Evolutionary conservation across 805 yeast genomes (phyloP).

Genomic region (Grigorovia humatica): DNA sequence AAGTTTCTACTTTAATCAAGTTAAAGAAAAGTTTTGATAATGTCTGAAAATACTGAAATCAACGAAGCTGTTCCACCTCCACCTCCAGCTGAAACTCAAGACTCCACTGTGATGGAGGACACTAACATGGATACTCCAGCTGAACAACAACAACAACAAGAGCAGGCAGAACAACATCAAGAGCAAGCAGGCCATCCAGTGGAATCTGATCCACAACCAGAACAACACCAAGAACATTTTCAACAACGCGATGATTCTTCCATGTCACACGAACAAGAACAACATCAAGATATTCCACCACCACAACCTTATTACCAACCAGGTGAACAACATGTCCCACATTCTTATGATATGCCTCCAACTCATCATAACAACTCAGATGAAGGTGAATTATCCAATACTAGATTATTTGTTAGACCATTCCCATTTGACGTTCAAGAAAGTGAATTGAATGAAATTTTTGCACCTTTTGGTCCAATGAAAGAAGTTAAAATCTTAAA

Average conservation of each 20-base stretch:
- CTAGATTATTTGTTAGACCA: slow-evolving; percentile 52
- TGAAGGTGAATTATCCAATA: slow-evolving; percentile 32
- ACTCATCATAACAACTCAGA: slow-evolving; percentile 9
- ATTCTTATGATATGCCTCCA: slow-evolving; percentile 6
- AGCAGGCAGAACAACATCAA: neutral
- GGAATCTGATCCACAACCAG: neutral
- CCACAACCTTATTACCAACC: slow-evolving; percentile 11
- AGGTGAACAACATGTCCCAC: slow-evolving; percentile 11
- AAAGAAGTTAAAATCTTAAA: slow-evolving; percentile 60
- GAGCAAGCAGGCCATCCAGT: neutral
- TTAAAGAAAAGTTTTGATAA: neutral
- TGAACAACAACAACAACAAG: neutral
- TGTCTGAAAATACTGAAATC: slow-evolving; percentile 1
- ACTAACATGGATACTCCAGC: neutral
- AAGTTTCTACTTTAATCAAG: neutral
- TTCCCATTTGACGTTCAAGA: slow-evolving; percentile 43
- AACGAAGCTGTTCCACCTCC: slow-evolving; percentile 1
- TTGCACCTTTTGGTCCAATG: slow-evolving; percentile 55
- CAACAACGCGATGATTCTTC: slow-evolving; percentile 3
- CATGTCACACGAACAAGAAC: slow-evolving; percentile 5
- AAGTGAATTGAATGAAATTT: slow-evolving; percentile 60
- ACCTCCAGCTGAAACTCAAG: slow-evolving; percentile 1
- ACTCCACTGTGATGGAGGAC: neutral
- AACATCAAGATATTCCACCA: slow-evolving; percentile 9
- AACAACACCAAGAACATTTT: slow-evolving; percentile 2